A percentile compares a stretch with the other conserved stretches of the same genome.
These are phyloP conservation scores for Trypanosoma boissoni DNA, from an alignment of 208 protist genomes.

Conservation along the genomic window DNA sequence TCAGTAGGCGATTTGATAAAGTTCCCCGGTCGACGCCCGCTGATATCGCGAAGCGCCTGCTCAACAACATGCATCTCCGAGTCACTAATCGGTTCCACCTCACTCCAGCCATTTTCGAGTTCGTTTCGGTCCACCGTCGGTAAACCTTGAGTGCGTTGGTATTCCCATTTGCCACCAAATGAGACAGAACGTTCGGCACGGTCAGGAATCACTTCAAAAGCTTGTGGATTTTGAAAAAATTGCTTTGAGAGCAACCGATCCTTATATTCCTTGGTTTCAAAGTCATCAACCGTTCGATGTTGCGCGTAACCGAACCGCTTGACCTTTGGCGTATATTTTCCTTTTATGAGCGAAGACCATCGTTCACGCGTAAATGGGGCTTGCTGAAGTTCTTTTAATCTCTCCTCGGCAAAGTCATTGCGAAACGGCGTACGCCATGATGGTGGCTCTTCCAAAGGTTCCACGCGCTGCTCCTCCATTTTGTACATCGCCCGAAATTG, in stretches of 20 bases:
- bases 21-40: conserved; percentile 82
- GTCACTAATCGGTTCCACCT: conserved; percentile 54
- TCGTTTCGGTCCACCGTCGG: conserved; percentile 89
- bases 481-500: conserved; percentile 39
- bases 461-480: conserved; percentile 28
- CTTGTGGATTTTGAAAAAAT: conserved; percentile 83
- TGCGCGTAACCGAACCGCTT: conserved; percentile 88
- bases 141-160: conserved; percentile 65
- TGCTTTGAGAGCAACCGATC: conserved; percentile 78
- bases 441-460: conserved; percentile 63
- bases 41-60: conserved; percentile 89
- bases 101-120: conserved; percentile 78
- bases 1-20: conserved; percentile 78
- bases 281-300: conserved; percentile 87
- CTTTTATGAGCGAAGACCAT: conserved; percentile 70
- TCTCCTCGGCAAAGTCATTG: conserved; percentile 85
- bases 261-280: conserved; percentile 90
- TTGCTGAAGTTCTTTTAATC: conserved; percentile 59
- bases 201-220: conserved; percentile 84
- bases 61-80: conserved; percentile 77
- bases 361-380: conserved; percentile 76
- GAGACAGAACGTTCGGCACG: conserved; percentile 52
- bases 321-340: conserved; percentile 85
- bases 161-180: conserved; percentile 82
- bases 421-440: conserved; percentile 91